Evolutionary conservation across 257 asterid genomes (phyloP), one percentile per base, ranked within the genome.

Genomic region (Ilex asprella): DNA sequence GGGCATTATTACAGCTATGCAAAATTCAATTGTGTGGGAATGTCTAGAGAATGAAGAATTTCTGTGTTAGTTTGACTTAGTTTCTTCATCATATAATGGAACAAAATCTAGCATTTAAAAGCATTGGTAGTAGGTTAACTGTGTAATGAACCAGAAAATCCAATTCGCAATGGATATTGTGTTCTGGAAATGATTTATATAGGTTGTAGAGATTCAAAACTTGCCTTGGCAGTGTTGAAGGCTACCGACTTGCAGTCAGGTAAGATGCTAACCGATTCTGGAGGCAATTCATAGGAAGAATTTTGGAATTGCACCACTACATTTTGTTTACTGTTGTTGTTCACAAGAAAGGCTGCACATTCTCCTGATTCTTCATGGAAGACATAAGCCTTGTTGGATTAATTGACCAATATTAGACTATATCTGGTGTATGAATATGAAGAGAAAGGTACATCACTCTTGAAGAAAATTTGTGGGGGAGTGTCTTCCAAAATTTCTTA

Each of bases 311-410:
- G 80, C 46, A 88, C 84, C n/a, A 13, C 55, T 14, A 67, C 91
- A 27, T 30, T 61, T 8, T 16, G 55, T 54, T 2, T 53, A 5
- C 29, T 64, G 65, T 82, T 84, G 47, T 60, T 68, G 72, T 91
- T 91, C 62, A 86, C 74, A 2, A 91, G 92, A 79, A 88, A 83
- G 29, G 98, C 98, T 61, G 87, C 87, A 70, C 97, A 91, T 73
- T 72, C 81, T 58, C 86, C 86, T 0, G 76, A 61, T 6, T 71
- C 78, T 64, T 78, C 75, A 7, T 15, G 55, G 47, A 79, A 88
- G 46, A 81, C 79, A 55, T 81, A 86, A 8, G 87, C 98, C 98
- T 91, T 62, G 32, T 62, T 21, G 3, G 15, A 53, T 16, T 3
- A 53, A 4, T 27, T 21, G 16, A 67, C 6, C 21, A 30, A 12